Base-by-base conservation (phyloP, 2,329 filamentous ascomycete species). In the Aureobasidium leucospermi region DNA sequence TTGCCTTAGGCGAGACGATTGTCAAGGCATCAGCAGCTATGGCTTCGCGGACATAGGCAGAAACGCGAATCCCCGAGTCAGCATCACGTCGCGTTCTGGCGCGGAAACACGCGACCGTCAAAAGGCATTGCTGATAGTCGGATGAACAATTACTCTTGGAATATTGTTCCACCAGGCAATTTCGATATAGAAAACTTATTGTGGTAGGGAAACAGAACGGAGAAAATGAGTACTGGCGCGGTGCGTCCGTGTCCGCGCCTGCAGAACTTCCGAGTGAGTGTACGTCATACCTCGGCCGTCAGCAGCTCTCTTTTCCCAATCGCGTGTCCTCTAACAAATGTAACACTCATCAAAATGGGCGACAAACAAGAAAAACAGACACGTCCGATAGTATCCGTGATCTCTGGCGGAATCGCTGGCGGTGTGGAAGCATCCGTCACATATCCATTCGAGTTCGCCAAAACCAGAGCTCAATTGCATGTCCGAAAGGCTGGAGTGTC, bases 391-490 rank as follows among this genome's bases (percentile, higher is more conserved):
- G 70, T 72, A 42, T 71, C 69, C 9, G 61, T 73, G 13, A 60
- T 69, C 7, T 70, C 70, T 6, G 71, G 71, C 29, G 71, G 71
- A 38, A 66, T 71, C 23, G 71, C 70, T n/a, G 70, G 70, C 38
- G 69, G 69, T 29, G 64, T 71, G 10, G 70, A 71, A 58, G 71
- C 67, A 8, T 66, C 67, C 23, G 64, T 66, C 15, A 71, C 69
- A 9, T 86, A 86, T 68, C 85, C 85, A 0, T 82, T 87, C 65
- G 85, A 87, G 67, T 88, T 86, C 65, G 83, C 84, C 58, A 88
- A 88, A 70, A 87, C 85, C 0, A 75, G 82, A 58, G 78, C 83
- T 3, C 83, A 87, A 63, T 73, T 85, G n/a, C 52, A 56, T 4
- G 34, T 59, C 8, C 47, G 41, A 15, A 59, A n/a, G 74, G 74